phyloP scores from a whole-genome alignment of 371 early-diverging fungal genomes.

The Coelomomyces lativittatus region DNA sequence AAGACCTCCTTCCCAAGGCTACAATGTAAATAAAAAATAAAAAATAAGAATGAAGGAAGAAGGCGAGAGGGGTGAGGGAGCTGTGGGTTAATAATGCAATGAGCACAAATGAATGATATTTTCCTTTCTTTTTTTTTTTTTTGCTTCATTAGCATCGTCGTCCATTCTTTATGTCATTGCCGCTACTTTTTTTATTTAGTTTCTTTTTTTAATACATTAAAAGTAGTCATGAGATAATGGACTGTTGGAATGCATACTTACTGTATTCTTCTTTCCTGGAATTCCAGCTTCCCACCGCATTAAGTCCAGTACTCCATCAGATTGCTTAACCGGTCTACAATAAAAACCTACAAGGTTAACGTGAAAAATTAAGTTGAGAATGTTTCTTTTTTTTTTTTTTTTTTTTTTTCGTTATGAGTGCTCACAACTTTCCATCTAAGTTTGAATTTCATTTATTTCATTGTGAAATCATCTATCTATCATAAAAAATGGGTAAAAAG shows the following conservation, averaged over 20 bases:
- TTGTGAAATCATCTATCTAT: too few species aligned
- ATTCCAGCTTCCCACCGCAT: conserved; percentile 86
- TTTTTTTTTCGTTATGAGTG: too few species aligned
- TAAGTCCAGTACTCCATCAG: conserved; percentile 62
- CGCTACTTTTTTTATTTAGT: not conserved
- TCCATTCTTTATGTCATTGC: not conserved
- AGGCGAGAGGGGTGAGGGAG: too few species aligned
- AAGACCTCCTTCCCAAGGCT: conserved; percentile 80
- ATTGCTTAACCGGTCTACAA: conserved; percentile 57
- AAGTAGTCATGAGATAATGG: conserved; percentile 9
- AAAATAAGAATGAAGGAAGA: not conserved
- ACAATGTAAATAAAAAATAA: too few species aligned
- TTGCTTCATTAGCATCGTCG: too few species aligned
- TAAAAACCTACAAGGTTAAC: conserved; percentile 22
- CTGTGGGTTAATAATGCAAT: conserved; percentile 45
- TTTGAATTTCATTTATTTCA: too few species aligned
- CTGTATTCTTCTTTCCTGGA: conserved; percentile 58
- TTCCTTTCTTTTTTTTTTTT: not conserved
- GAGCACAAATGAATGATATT: not conserved
- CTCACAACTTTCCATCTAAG: too few species aligned
- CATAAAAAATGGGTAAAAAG: too few species aligned
- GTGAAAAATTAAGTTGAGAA: too few species aligned
- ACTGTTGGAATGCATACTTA: too few species aligned
- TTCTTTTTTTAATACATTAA: too few species aligned
- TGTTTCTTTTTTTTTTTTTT: too few species aligned